phyloP scores from a whole-genome alignment of 257 asterid species.

The Solanum neorickii region DNA sequence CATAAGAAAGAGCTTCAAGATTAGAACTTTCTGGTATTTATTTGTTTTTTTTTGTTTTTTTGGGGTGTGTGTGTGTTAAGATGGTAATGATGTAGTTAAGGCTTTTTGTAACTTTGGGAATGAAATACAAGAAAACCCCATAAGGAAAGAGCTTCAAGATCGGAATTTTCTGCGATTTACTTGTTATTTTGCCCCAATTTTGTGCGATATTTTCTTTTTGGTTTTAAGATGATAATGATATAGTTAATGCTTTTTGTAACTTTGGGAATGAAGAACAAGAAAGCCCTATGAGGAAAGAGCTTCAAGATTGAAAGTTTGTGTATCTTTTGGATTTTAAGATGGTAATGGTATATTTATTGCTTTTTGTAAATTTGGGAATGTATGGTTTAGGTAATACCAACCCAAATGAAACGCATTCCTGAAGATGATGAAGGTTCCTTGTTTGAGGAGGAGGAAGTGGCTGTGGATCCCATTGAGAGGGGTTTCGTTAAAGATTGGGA shows the following conservation, averaged over 20 bases:
- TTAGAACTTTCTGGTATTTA: neutral
- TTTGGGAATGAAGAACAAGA: neutral
- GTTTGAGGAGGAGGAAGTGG: constrained; percentile 43
- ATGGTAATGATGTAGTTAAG: neutral
- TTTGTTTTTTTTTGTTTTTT: neutral
- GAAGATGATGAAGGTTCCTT: constrained; percentile 51
- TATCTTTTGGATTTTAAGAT: neutral
- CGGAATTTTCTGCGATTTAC: neutral
- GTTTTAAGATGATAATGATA: neutral
- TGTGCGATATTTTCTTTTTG: rapidly evolving
- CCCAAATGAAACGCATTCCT: constrained; percentile 73
- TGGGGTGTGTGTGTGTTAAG: neutral
- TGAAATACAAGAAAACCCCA: neutral
- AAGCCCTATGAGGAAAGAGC: neutral
- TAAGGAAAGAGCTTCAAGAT: neutral
- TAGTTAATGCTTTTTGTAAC: neutral
- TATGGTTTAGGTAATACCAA: constrained; percentile 51
- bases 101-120: neutral
- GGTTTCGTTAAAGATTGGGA: constrained; percentile 92
- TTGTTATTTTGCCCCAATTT: neutral
- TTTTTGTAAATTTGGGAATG: neutral
- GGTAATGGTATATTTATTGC: neutral
- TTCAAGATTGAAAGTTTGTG: neutral
- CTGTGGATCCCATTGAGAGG: constrained; percentile 74
- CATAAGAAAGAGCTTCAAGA: neutral